Evolutionary conservation across 441 rosid genomes (phyloP).

Genomic region (Kokia cookei): DNA sequence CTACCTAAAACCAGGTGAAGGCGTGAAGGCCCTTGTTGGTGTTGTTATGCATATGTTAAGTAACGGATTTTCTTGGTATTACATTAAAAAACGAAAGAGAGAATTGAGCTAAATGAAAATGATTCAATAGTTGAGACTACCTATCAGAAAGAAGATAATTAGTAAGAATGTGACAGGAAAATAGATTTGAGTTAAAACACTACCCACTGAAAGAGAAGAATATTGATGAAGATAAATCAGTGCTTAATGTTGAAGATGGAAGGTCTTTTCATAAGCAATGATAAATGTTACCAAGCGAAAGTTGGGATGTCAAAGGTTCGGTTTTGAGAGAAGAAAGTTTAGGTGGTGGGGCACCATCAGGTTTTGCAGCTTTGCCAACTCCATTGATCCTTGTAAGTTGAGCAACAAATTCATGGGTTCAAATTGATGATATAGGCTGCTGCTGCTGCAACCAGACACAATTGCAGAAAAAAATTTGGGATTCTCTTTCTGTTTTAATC

Average conservation of each 20-base stretch:
- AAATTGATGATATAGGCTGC: background rate
- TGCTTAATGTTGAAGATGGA: background rate
- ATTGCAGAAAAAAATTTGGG: background rate
- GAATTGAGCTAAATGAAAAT: background rate
- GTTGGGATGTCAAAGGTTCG: background rate
- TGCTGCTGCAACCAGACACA: background rate
- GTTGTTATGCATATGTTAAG: no score
- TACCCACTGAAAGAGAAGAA: background rate
- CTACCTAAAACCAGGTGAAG: no score
- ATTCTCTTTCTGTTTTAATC: background rate
- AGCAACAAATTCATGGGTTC: background rate
- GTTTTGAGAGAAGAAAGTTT: background rate
- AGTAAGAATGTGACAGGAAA: background rate
- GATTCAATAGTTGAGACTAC: background rate
- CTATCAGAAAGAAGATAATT: background rate
- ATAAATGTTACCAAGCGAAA: background rate
- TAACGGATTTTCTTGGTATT: no score
- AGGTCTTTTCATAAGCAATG: background rate
- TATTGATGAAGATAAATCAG: background rate
- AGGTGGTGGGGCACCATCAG: background rate
- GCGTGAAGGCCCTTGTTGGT: no score
- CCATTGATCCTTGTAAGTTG: background rate
- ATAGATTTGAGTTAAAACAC: background rate
- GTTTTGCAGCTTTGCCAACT: background rate
- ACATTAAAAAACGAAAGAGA: background rate